Evolutionary conservation across 2,329 filamentous ascomycete genomes (phyloP), one percentile per base, ranked within the genome.

Genomic region (Monilinia laxa): DNA sequence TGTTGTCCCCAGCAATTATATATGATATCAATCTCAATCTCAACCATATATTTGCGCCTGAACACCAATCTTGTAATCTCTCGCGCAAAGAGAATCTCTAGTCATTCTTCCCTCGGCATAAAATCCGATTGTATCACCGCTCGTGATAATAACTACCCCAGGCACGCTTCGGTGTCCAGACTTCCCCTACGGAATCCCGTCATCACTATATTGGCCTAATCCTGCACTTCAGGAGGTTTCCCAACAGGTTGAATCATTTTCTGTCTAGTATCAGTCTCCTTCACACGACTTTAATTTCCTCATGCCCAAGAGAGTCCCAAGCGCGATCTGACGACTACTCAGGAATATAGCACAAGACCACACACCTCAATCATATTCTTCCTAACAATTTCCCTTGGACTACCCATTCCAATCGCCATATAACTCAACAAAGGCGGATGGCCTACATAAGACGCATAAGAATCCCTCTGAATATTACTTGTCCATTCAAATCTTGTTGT

Each of bases 401-500:
- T 92, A 58, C 95, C 95, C 81, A 96, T 87, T 0, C 93, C 94
- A 60, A 98, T 87, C 23, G 91, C 85, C 83, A 97, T 93, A 78
- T 97, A 97, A 51, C 91, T 87, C 20, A 98, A 83, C 68, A 97
- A 83, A 10, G 93, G 90, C 20, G 93, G 91, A 77, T 99, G 95
- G 25, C 95, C 95, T 71, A 95, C 85, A 74, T 96, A 93, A 70
- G 89, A 93, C 25, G 93, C 87, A 77, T 94, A 93, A 28, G 90
- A 96, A 81, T 99, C 95, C 77, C 95, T 93, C 77, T 93, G 87
- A 76, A 98, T 94, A 81, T 98, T 99, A 68, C 91, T 93, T 62
- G 90, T 90, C 93, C 93, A 99, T 81, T 99, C 95, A 88, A 95
- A 95, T 79, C 92, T 96, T 35, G 93, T 96, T 18, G 94, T 98